Evolutionary conservation across 106 monocot genomes (phyloP).

Genomic region (Amphibolis antarctica): DNA sequence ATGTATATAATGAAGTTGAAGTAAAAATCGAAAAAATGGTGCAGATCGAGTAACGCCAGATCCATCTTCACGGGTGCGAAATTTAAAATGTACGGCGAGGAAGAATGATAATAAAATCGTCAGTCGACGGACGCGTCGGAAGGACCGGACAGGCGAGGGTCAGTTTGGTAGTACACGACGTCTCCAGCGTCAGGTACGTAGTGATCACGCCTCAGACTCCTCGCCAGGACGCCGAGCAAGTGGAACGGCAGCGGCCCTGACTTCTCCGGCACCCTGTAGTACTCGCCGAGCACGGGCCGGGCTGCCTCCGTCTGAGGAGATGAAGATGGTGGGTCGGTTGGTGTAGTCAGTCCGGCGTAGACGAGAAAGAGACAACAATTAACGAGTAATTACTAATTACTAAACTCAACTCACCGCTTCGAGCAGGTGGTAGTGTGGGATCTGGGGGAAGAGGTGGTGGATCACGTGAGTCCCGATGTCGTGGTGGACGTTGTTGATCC

Average conservation of each 20-base stretch:
- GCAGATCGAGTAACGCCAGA: too few species aligned
- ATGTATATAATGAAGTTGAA: too few species aligned
- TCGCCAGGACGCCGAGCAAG: slow-evolving; percentile 27
- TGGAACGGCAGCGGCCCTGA: slow-evolving; percentile 69
- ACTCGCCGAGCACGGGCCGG: slow-evolving; percentile 59
- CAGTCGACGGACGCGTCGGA: too few species aligned
- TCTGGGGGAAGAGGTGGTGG: slow-evolving; percentile 76
- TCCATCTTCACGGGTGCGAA: too few species aligned
- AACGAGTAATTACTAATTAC: too few species aligned
- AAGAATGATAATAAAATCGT: too few species aligned
- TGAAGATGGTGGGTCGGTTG: too few species aligned
- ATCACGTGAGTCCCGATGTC: slow-evolving; percentile 80
- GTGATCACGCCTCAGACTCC: slow-evolving; percentile 45
- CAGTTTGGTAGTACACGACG: slow-evolving; percentile 50
- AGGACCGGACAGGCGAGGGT: slow-evolving; percentile 9
- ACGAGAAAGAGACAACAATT: too few species aligned
- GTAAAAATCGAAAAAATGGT: too few species aligned
- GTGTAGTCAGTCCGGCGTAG: too few species aligned
- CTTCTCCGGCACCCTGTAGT: slow-evolving; percentile 68
- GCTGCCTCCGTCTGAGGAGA: slow-evolving; percentile 67
- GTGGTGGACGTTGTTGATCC: slow-evolving; percentile 74
- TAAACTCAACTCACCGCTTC: slow-evolving; percentile 48
- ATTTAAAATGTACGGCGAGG: too few species aligned
- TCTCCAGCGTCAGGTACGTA: slow-evolving; percentile 54
- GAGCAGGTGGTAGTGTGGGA: slow-evolving; percentile 65